These are phyloP conservation scores for Kernera saxatilis DNA, from an alignment of 345 rosid species.

Conservation along the genomic window DNA sequence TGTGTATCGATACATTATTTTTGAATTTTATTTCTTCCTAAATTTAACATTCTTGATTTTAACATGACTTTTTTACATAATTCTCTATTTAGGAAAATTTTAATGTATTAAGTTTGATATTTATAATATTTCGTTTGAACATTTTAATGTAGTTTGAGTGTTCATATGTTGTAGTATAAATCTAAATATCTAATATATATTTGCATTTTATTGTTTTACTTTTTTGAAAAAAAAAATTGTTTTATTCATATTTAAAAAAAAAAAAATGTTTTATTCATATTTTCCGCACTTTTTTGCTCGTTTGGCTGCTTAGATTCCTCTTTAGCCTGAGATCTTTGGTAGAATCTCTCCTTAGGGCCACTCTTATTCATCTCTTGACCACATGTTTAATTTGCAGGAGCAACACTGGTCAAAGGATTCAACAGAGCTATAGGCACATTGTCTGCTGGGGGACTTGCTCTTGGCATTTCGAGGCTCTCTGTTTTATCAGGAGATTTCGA, in stretches of 20 bases:
- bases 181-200: too few species aligned
- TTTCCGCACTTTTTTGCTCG: not conserved
- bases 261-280: not conserved
- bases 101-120: too few species aligned
- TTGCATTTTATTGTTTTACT: too few species aligned
- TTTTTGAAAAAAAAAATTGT: too few species aligned
- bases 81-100: too few species aligned
- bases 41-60: too few species aligned
- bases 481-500: slow-evolving; percentile 37
- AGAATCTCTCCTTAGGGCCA: not conserved
- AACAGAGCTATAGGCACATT: slow-evolving; percentile 83
- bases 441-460: slow-evolving; percentile 72
- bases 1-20: too few species aligned
- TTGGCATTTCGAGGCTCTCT: slow-evolving; percentile 67
- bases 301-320: not conserved
- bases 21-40: too few species aligned
- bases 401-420: slow-evolving; percentile 81
- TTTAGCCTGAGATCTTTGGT: not conserved
- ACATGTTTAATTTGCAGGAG: slow-evolving; percentile 37
- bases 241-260: too few species aligned
- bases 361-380: not conserved
- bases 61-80: too few species aligned
- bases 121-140: not conserved
- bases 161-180: too few species aligned
- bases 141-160: not conserved